These are phyloP conservation scores for Pistacia integerrima DNA, from an alignment of 345 rosid species.

Conservation along the genomic window DNA sequence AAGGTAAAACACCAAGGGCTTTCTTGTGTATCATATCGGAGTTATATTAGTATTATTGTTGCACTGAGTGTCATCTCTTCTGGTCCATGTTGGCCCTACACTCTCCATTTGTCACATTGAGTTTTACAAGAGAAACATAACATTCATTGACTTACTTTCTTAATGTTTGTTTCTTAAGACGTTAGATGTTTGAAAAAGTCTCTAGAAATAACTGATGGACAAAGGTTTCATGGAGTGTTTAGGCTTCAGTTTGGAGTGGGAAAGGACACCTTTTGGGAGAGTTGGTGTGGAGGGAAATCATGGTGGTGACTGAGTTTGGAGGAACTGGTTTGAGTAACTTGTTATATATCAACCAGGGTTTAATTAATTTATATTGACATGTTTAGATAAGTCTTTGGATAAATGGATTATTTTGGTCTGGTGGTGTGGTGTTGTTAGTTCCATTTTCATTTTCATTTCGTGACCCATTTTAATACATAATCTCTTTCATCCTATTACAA, in stretches of 20 bases:
- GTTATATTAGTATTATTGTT: background rate
- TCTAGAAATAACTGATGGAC: background rate
- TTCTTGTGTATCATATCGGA: background rate
- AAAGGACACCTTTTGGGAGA: background rate
- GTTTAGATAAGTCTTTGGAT: no score
- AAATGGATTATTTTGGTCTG: no score
- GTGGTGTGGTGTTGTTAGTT: no score
- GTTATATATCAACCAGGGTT: no score
- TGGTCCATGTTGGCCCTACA: background rate
- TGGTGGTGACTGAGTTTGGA: no score
- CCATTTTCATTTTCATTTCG: no score
- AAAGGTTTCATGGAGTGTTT: background rate
- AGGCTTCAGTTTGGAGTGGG: background rate
- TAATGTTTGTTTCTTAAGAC: background rate
- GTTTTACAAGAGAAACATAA: background rate
- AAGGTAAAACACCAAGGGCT: constrained; percentile 38
- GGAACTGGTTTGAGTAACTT: no score
- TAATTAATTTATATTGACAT: no score
- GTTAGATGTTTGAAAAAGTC: background rate
- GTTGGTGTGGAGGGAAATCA: no score
- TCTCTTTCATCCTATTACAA: no score
- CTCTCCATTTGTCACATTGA: background rate
- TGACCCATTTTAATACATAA: no score
- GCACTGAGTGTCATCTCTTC: background rate
- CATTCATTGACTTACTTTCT: background rate